These are phyloP conservation scores for Russula abietina DNA, from an alignment of 768 basidiomycete genomes.

Conservation along the genomic window DNA sequence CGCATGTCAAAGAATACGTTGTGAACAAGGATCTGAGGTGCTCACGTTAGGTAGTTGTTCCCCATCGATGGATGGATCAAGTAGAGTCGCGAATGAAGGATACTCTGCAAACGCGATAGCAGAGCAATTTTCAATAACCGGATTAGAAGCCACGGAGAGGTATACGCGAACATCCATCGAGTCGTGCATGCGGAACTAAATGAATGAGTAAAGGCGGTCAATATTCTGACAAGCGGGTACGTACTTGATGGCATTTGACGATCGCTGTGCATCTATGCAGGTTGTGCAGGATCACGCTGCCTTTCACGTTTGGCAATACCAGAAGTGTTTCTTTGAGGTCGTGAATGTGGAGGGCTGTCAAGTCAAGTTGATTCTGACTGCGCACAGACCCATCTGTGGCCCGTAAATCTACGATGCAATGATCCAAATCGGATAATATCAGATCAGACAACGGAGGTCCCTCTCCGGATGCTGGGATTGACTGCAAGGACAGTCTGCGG, in stretches of 20 bases:
- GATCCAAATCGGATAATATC: constrained; percentile 57
- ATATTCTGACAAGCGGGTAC: constrained; percentile 8
- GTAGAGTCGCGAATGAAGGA: constrained; percentile 36
- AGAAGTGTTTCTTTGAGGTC: constrained; percentile 56
- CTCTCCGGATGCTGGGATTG: constrained; percentile 30
- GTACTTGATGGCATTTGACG: constrained; percentile 77
- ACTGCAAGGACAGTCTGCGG: constrained; percentile 41
- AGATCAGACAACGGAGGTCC: constrained; percentile 44
- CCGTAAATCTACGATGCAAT: constrained; percentile 65
- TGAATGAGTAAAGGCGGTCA: neutral
- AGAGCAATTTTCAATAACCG: constrained; percentile 73
- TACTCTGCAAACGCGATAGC: constrained; percentile 59
- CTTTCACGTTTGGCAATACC: constrained; percentile 56
- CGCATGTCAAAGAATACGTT: neutral
- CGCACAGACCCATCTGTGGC: constrained; percentile 2
- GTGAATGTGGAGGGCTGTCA: constrained; percentile 59
- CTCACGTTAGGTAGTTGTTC: constrained; percentile 4
- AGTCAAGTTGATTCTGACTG: constrained; percentile 28
- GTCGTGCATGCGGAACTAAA: constrained; percentile 82
- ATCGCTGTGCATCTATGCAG: constrained; percentile 57
- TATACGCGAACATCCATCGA: constrained; percentile 61
- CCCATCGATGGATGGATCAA: neutral
- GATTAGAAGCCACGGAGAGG: constrained; percentile 60
- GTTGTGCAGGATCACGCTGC: constrained; percentile 70
- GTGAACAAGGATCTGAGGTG: neutral